phyloP scores from a whole-genome alignment of 176 grass and related monocot species.

The Eleusine coracana region DNA sequence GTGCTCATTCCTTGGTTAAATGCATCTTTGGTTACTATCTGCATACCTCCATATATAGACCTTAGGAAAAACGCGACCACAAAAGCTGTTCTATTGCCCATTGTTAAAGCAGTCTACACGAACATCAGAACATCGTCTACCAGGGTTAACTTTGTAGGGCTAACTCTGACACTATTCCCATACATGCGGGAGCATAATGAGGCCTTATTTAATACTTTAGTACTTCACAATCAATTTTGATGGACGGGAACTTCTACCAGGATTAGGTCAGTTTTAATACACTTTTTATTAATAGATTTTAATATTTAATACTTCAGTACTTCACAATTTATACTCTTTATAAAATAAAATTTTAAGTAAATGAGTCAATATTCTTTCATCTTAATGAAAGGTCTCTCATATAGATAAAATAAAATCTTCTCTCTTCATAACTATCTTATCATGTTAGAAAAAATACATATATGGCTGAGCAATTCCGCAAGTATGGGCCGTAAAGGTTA shows the following conservation, averaged over 20 bases:
- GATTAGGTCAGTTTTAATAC: too few relatives aligned
- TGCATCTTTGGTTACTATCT: constrained; percentile 42
- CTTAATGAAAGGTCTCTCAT: too few relatives aligned
- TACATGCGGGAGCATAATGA: neutral
- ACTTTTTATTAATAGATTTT: too few relatives aligned
- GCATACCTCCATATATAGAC: constrained; percentile 48
- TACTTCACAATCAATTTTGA: neutral
- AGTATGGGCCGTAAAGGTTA: neutral
- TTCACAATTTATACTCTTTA: too few relatives aligned
- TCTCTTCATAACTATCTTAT: too few relatives aligned
- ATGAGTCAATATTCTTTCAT: too few relatives aligned
- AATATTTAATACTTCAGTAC: too few relatives aligned
- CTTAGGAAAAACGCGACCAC: constrained; percentile 41
- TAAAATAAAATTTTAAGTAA: too few relatives aligned
- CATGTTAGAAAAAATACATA: too few relatives aligned
- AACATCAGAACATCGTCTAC: neutral
- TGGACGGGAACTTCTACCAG: neutral
- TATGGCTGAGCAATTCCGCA: too few relatives aligned
- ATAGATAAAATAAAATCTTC: too few relatives aligned
- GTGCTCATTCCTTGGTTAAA: constrained; percentile 48
- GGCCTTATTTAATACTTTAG: neutral
- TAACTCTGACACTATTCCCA: neutral
- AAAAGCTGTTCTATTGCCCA: constrained; percentile 34
- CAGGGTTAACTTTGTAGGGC: neutral
- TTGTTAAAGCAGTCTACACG: neutral